phyloP scores from a whole-genome alignment of 2,329 filamentous ascomycete species.

The Neodidymelliopsis sp. region DNA sequence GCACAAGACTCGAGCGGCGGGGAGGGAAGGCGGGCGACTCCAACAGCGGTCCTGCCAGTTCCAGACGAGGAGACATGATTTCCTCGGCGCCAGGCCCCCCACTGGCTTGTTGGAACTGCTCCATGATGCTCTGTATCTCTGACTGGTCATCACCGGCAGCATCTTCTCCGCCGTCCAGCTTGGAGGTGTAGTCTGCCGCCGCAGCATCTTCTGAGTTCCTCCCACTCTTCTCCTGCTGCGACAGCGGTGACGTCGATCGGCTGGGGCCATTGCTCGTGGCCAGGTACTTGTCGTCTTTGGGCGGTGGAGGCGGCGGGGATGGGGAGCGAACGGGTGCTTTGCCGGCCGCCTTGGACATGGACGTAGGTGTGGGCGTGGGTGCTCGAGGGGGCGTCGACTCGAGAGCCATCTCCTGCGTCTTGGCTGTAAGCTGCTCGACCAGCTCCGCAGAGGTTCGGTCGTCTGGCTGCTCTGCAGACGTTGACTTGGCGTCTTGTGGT shows the following conservation, averaged over 20 bases:
- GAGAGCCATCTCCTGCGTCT: slow-evolving; percentile 24
- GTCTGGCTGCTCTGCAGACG: neutral
- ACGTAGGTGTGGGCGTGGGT: slow-evolving; percentile 24
- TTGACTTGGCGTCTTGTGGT: neutral
- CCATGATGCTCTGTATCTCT: slow-evolving; percentile 98
- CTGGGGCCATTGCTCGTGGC: slow-evolving; percentile 53
- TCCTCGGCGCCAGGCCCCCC: slow-evolving; percentile 77
- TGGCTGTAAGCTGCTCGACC: slow-evolving; percentile 28
- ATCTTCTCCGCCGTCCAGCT: slow-evolving; percentile 46
- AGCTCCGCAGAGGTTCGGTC: slow-evolving; percentile 17
- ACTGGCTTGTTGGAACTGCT: slow-evolving; percentile 83
- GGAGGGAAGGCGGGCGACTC: slow-evolving; percentile 75
- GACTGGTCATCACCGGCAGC: slow-evolving; percentile 69
- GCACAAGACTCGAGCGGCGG: slow-evolving; percentile 85
- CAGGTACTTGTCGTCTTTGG: slow-evolving; percentile 61
- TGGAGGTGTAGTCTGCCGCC: slow-evolving; percentile 59
- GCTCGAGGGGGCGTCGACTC: slow-evolving; percentile 32
- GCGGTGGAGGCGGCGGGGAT: slow-evolving; percentile 57
- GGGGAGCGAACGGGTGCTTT: slow-evolving; percentile 44
- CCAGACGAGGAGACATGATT: slow-evolving; percentile 89
- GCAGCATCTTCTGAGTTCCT: slow-evolving; percentile 49
- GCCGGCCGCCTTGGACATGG: slow-evolving; percentile 32
- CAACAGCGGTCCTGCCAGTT: slow-evolving; percentile 80
- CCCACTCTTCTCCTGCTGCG: slow-evolving; percentile 48
- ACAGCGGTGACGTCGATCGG: slow-evolving; percentile 42